Evolutionary conservation across 345 rosid species (phyloP).

Genomic region (Camelina sativa): DNA sequence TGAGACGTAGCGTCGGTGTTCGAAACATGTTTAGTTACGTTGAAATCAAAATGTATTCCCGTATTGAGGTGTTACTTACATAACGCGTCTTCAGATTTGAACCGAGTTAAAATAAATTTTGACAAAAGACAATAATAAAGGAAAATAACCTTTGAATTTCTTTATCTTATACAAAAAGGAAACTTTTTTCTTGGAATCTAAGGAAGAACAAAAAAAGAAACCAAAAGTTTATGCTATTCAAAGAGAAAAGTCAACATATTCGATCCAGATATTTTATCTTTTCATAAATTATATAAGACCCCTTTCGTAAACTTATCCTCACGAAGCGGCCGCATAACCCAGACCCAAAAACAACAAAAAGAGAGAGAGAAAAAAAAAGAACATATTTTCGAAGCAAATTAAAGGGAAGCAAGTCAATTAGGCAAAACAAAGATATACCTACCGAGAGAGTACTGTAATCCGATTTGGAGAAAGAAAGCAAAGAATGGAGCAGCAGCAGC

Average conservation of each 20-base stretch:
- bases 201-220: rapidly evolving
- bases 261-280: slow-evolving; percentile 29
- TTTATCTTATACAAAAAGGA: too few species aligned
- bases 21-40: neutral
- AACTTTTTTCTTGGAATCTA: neutral
- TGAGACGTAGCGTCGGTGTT: neutral
- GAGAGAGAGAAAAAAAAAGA: neutral
- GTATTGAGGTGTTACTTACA: neutral
- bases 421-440: neutral
- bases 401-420: too few species aligned
- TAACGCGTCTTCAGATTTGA: neutral
- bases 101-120: slow-evolving; percentile 15
- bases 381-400: neutral
- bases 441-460: slow-evolving; percentile 1
- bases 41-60: slow-evolving; percentile 7
- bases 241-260: slow-evolving; percentile 29
- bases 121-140: neutral
- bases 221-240: neutral
- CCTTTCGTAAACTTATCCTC: neutral
- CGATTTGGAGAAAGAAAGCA: neutral
- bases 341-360: neutral
- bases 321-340: slow-evolving; percentile 1
- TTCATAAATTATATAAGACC: neutral
- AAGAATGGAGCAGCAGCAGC: slow-evolving; percentile 44
- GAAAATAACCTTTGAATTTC: too few species aligned